A percentile compares a stretch with the other conserved stretches of the same genome.
Conservation (phyloP, 306 rosid species). For the Hylodesmum podocarpum region DNA sequence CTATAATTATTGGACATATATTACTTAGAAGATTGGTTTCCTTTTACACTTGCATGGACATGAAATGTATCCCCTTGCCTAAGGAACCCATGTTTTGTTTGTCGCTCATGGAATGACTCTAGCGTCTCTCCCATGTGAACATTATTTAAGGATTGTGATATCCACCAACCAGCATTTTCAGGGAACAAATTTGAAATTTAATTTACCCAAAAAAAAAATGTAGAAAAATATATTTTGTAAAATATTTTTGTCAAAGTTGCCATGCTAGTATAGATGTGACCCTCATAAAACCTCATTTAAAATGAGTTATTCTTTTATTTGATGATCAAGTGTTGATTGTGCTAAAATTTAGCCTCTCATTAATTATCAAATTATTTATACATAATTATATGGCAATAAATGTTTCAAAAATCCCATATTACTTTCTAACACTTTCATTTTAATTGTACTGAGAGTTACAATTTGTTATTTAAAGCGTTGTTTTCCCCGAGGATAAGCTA, state of each 20-base stretch:
- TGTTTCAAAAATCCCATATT: no score
- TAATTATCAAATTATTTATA: neutral
- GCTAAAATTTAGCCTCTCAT: neutral
- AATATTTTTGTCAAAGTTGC: neutral
- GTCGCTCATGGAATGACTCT: neutral
- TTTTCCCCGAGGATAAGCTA: neutral
- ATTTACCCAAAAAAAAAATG: neutral
- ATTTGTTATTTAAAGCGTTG: neutral
- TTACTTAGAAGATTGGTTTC: neutral
- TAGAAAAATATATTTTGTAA: neutral
- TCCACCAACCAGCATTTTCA: neutral
- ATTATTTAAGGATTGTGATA: neutral
- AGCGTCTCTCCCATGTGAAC: neutral
- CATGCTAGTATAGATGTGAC: neutral
- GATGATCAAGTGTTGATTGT: neutral
- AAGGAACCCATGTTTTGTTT: neutral
- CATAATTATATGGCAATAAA: no score
- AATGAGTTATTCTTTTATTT: neutral
- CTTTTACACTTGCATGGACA: neutral
- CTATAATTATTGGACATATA: neutral
- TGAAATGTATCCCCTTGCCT: neutral
- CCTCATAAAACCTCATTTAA: neutral
- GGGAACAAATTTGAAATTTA: neutral
- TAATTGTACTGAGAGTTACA: no score
- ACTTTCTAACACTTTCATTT: no score